Conservation (phyloP, 164 flowering plant genomes). For the Sextonia rubra region DNA sequence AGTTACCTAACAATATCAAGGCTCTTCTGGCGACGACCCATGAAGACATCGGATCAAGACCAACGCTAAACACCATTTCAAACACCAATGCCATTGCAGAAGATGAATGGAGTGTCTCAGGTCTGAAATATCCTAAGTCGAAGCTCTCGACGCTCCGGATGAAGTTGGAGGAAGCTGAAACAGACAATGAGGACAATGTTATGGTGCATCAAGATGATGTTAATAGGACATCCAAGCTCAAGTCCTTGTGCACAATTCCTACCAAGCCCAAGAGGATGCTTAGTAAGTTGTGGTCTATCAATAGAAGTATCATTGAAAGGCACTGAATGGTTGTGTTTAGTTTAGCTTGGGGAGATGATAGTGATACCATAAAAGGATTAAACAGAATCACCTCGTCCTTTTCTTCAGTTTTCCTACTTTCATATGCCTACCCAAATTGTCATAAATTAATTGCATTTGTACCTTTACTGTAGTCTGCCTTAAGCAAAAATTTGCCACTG, state of each 20-base stretch:
- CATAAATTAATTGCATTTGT: background rate
- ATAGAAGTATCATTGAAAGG: conserved; percentile 58
- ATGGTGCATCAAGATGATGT: conserved; percentile 24
- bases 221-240: conserved; percentile 43
- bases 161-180: conserved; percentile 75
- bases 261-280: conserved; percentile 70
- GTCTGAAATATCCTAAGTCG: conserved; percentile 63
- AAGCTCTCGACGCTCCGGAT: conserved; percentile 59
- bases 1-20: conserved; percentile 68
- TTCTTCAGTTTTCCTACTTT: background rate
- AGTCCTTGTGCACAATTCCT: conserved; percentile 55
- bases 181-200: conserved; percentile 40
- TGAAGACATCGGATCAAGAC: conserved; percentile 37
- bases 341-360: conserved; percentile 1
- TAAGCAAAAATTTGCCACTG: too few species aligned
- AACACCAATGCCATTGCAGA: conserved; percentile 31
- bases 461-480: background rate
- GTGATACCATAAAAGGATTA: background rate
- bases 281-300: conserved; percentile 72
- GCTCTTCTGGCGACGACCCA: conserved; percentile 59
- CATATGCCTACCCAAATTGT: background rate
- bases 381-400: background rate
- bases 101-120: conserved; percentile 74
- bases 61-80: conserved; percentile 28
- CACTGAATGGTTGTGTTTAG: conserved; percentile 30